Percentiles rank a stretch among this genome's conserved stretches.
Evolutionary conservation across 2,329 filamentous ascomycete genomes (phyloP).

Genomic region (Xylogone sp.): DNA sequence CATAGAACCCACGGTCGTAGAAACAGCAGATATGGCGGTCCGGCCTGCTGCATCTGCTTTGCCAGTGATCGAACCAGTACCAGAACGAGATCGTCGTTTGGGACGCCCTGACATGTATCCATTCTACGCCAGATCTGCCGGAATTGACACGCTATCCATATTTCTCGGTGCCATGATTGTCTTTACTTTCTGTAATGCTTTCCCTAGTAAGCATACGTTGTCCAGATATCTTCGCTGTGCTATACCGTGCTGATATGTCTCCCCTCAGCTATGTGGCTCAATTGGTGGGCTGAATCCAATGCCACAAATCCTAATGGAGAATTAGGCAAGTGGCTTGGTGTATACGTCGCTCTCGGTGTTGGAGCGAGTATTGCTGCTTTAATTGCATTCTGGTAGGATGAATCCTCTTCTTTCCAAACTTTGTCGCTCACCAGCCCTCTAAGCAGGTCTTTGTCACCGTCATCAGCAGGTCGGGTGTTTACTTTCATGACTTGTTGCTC

Average conservation of each 20-base stretch:
- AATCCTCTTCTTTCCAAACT: not conserved
- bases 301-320: slow-evolving; percentile 6
- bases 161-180: no score
- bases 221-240: slow-evolving; percentile 4
- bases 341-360: slow-evolving; percentile 7
- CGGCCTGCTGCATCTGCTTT: no score
- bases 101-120: no score
- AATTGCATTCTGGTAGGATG: no score
- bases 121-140: no score
- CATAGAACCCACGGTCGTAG: not conserved
- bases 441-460: not conserved
- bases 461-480: not conserved
- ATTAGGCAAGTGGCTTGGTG: slow-evolving; percentile 15
- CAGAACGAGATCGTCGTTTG: no score
- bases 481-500: slow-evolving; percentile 1
- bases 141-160: no score
- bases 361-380: no score
- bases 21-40: not conserved
- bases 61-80: no score
- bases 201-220: slow-evolving; percentile 15
- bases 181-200: slow-evolving; percentile 9
- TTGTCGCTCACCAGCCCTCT: not conserved
- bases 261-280: slow-evolving; percentile 26
- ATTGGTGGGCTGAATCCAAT: slow-evolving; percentile 26
- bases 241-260: slow-evolving; percentile 16